Base-by-base conservation (phyloP, 2,329 filamentous ascomycete species). In the Apiospora aurea region DNA sequence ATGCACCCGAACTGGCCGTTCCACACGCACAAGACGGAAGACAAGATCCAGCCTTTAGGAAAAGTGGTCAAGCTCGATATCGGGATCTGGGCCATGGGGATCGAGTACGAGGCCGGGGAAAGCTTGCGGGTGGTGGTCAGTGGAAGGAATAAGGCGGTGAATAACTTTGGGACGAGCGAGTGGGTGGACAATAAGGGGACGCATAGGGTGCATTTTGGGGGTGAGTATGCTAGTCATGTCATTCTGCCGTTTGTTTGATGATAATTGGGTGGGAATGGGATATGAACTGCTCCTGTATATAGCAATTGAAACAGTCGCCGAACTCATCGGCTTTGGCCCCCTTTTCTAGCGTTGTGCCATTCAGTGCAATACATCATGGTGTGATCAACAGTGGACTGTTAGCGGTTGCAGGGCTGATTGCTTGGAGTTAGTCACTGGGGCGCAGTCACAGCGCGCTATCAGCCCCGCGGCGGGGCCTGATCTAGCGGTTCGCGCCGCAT, bases 1-100 rank as follows among this genome's bases (percentile, higher is more conserved):
- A 79, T 80, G 73, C 79, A 79, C 41, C 74, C 76, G 0, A 72
- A 78, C 41, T 80, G 75, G 76, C 79, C 78, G 11, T 78, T 76
- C 41, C 74, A 78, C 47, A 75, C 76, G 1, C 76, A 79, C 47
- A 69, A 74, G 24, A 69, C 71, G 41, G 70, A 75, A 69, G 72
- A 77, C 24, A 76, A 78, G 71, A 68, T 78, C 26, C 24, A 67
- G 1, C 77, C 75, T 0, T 21, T 49, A 2, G 79, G 78, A 0
- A 71, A 71, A 0, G 72, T 79, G 11, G 78, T 79, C 18, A 72
- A 72, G 53, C 64, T 80, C 10, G 78, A 80, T 13, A 77, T 80
- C 46, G 77, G 76, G 0, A 78, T 79, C 46, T 80, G 78, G 78
- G 77, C 77, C 1, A 75, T 76, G 61, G 78, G 79, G 13, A 75